phyloP scores from a whole-genome alignment of 2,329 filamentous ascomycete genomes.

The Penicillium frequentans region DNA sequence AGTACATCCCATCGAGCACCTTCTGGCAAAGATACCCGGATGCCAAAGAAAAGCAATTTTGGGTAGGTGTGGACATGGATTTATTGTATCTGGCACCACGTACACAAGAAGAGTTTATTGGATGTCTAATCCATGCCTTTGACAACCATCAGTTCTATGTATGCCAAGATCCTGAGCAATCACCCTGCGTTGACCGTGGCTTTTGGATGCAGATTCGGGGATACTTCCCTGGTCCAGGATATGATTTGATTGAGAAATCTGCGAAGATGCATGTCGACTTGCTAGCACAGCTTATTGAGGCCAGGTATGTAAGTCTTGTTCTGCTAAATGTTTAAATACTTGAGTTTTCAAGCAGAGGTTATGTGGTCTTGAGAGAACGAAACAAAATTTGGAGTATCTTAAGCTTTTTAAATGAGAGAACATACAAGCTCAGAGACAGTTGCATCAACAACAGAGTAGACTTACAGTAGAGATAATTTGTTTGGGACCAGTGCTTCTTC shows the following conservation, averaged over 20 bases:
- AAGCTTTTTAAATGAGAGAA: no score
- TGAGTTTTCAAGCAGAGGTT: no score
- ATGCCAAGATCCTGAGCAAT: background rate
- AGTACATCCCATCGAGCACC: background rate
- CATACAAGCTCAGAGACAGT: no score
- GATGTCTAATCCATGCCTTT: background rate
- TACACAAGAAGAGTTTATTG: background rate
- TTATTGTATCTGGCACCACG: background rate
- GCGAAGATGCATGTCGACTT: background rate
- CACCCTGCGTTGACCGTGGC: background rate
- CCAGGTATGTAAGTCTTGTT: background rate
- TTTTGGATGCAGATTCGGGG: slow-evolving; percentile 1
- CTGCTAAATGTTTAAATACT: background rate
- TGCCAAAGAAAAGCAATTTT: background rate
- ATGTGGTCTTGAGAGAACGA: no score
- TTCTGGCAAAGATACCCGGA: background rate
- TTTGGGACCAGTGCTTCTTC: no score
- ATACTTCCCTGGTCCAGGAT: background rate
- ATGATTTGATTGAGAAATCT: background rate
- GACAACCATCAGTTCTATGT: background rate
- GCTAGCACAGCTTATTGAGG: background rate
- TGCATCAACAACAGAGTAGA: no score
- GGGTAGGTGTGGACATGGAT: background rate
- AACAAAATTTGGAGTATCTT: no score
- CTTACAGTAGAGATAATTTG: no score